These are phyloP conservation scores for Castanea mollissima DNA, from an alignment of 306 rosid genomes.

Conservation along the genomic window DNA sequence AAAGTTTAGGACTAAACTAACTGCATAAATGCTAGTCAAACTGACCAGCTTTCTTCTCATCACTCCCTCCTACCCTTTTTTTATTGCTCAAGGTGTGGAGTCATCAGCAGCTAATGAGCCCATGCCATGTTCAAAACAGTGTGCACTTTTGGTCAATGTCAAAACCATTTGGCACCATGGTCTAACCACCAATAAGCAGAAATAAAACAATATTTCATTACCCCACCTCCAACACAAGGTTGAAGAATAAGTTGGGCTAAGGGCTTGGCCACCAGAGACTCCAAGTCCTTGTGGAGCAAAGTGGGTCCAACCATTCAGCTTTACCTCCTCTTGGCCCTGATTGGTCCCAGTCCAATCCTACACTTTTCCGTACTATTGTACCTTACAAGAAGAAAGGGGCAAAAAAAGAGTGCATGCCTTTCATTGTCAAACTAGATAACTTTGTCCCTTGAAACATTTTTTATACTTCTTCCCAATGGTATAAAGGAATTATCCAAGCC, in stretches of 20 bases:
- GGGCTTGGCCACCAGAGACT: neutral
- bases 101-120: constrained; percentile 17
- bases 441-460: neutral
- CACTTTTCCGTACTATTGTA: no score
- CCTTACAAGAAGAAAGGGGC: no score
- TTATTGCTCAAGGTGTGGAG: constrained; percentile 13
- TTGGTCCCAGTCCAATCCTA: no score
- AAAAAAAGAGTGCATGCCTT: no score
- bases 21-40: neutral
- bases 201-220: constrained; percentile 6
- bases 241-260: neutral
- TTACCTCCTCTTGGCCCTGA: no score
- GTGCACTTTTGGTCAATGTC: constrained; percentile 18
- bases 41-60: no score
- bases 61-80: neutral
- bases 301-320: no score
- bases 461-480: neutral
- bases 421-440: no score
- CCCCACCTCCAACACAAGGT: neutral
- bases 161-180: constrained; percentile 20
- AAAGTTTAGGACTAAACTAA: neutral
- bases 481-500: neutral
- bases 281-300: no score
- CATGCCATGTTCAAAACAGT: constrained; percentile 11
- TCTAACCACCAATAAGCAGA: constrained; percentile 21